A percentile compares a stretch with the other conserved stretches of the same genome.
These are phyloP conservation scores for Bruguiera sexangula DNA, from an alignment of 345 rosid genomes.

Conservation along the genomic window DNA sequence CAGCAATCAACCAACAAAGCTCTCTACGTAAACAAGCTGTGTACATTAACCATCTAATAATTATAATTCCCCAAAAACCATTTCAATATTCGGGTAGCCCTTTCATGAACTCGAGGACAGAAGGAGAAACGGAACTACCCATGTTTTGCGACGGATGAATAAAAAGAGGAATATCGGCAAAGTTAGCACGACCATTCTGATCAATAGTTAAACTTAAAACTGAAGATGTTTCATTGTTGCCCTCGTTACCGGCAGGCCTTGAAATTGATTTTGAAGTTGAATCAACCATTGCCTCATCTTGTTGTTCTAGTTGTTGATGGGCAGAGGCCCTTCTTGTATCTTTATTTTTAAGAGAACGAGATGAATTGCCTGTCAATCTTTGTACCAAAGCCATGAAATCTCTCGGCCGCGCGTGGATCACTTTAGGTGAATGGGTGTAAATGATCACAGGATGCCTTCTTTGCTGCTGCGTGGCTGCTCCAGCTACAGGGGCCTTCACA, in stretches of 20 bases:
- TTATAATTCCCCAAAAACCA: neutral
- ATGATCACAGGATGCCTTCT: conserved; percentile 16
- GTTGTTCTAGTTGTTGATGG: neutral
- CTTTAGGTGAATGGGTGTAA: conserved; percentile 20
- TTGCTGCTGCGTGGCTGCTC: neutral
- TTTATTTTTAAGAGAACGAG: neutral
- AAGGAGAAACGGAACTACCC: conserved; percentile 26
- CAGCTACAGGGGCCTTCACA: neutral
- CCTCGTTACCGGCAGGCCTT: neutral
- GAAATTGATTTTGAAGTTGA: neutral
- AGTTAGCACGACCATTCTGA: neutral
- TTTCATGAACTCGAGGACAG: conserved; percentile 33
- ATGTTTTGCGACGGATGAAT: conserved; percentile 5
- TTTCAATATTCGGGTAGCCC: conserved; percentile 32
- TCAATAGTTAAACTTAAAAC: neutral
- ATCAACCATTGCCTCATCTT: neutral
- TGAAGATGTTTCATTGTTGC: conserved; percentile 15
- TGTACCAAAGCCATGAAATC: conserved; percentile 30
- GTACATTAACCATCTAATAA: too few species aligned
- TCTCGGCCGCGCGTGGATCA: conserved; percentile 19
- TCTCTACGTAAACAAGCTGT: too few species aligned
- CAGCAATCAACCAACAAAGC: neutral
- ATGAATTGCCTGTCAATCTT: conserved; percentile 18
- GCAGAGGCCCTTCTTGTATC: neutral
- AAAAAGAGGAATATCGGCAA: conserved; percentile 41